Conservation (phyloP, 2,329 filamentous ascomycete species). For the Rhynchosporium secalis region DNA sequence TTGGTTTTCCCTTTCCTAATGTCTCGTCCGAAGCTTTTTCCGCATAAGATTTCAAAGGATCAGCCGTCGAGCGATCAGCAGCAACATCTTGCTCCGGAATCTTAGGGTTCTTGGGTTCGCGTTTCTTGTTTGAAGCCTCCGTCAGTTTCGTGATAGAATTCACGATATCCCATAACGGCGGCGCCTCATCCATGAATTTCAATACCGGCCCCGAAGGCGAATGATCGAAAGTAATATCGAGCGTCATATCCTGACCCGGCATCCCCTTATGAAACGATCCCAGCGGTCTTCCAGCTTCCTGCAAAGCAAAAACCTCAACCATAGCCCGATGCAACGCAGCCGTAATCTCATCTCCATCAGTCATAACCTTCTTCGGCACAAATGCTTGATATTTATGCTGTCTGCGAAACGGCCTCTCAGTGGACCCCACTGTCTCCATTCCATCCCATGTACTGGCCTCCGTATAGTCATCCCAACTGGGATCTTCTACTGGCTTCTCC, state of each 20-base stretch:
- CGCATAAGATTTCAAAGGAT: slow-evolving; percentile 29
- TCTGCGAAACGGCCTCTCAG: slow-evolving; percentile 42
- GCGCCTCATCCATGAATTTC: slow-evolving; percentile 27
- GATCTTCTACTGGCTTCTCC: background rate
- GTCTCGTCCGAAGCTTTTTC: slow-evolving; percentile 25
- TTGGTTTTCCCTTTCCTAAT: slow-evolving; percentile 27
- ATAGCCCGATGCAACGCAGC: slow-evolving; percentile 54
- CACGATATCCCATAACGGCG: slow-evolving; percentile 23
- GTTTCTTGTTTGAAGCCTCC: slow-evolving; percentile 25
- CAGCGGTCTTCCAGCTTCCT: slow-evolving; percentile 43
- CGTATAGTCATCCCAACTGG: slow-evolving; percentile 41
- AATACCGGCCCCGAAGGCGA: slow-evolving; percentile 28
- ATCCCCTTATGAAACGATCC: slow-evolving; percentile 25
- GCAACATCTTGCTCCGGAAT: slow-evolving; percentile 36
- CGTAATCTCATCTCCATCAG: slow-evolving; percentile 41
- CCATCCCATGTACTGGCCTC: slow-evolving; percentile 52
- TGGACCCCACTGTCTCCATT: slow-evolving; percentile 54
- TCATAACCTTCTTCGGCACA: slow-evolving; percentile 41
- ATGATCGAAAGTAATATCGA: slow-evolving; percentile 34
- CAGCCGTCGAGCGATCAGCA: slow-evolving; percentile 32
- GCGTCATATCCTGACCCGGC: slow-evolving; percentile 27
- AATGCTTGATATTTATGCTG: slow-evolving; percentile 46
- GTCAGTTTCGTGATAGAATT: slow-evolving; percentile 11
- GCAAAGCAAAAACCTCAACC: slow-evolving; percentile 55
- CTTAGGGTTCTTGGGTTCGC: slow-evolving; percentile 29